These are phyloP conservation scores for Fusarium circinatum DNA, from an alignment of 2,329 filamentous ascomycete genomes.

Conservation along the genomic window DNA sequence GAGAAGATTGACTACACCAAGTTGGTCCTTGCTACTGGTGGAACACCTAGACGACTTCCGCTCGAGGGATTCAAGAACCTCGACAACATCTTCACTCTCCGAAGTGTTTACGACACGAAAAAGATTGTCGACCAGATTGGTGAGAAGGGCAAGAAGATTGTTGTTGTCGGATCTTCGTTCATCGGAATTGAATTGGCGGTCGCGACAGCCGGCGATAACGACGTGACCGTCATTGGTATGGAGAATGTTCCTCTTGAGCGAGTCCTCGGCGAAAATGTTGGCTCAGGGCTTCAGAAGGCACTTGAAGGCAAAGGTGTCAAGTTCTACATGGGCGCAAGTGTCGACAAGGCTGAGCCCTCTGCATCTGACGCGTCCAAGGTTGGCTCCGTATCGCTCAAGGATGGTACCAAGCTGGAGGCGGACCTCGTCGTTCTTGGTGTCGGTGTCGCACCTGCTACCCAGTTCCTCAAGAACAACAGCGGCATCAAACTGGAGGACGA, in stretches of 20 bases:
- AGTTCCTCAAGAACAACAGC: slow-evolving; percentile 79
- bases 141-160: slow-evolving; percentile 87
- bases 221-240: slow-evolving; percentile 89
- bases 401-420: slow-evolving; percentile 84
- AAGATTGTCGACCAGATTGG: slow-evolving; percentile 83
- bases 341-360: slow-evolving; percentile 84
- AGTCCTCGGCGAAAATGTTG: slow-evolving; percentile 84
- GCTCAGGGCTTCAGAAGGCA: slow-evolving; percentile 79
- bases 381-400: slow-evolving; percentile 83
- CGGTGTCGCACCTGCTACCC: slow-evolving; percentile 86
- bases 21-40: slow-evolving; percentile 89
- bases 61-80: slow-evolving; percentile 87
- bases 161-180: slow-evolving; percentile 91
- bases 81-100: slow-evolving; percentile 86
- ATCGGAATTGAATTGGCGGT: slow-evolving; percentile 99
- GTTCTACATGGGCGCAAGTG: slow-evolving; percentile 83
- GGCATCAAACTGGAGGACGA: slow-evolving; percentile 79
- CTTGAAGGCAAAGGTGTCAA: slow-evolving; percentile 89
- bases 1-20: slow-evolving; percentile 83
- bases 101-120: slow-evolving; percentile 80
- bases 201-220: slow-evolving; percentile 80
- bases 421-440: slow-evolving; percentile 93
- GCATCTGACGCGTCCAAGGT: slow-evolving; percentile 75
- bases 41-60: slow-evolving; percentile 78
- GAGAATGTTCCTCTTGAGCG: slow-evolving; percentile 85